Base-by-base conservation (phyloP, 2,329 filamentous ascomycete genomes). In the Diplodia scrobiculata region DNA sequence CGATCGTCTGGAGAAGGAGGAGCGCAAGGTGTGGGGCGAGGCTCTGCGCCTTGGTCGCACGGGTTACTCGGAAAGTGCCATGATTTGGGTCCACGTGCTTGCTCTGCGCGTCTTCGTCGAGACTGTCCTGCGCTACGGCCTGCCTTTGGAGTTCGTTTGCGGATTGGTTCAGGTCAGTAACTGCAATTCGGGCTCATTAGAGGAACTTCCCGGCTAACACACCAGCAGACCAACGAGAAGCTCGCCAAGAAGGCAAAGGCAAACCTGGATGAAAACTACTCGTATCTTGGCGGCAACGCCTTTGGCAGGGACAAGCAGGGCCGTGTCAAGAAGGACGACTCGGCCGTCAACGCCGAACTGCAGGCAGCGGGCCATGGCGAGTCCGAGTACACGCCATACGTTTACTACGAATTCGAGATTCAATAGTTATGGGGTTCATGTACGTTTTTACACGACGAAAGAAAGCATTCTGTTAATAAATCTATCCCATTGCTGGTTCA, bases 321-420 rank as follows among this genome's bases (percentile, higher is more conserved):
- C 29, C 88, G 91, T 70, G 88, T 95, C 71, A 90, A 90, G 74
- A 96, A 96, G 79, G 95, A 99, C 75, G 94, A 98, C 73, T 88
- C 89, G 14, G 83, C 87, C 32, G 79, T 91, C 74, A 88, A 90
- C 50, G 89, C 88, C 45, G 94, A 98, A 72, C 91, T 97, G 85
- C 91, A 92, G 48, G 89, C 90, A 2, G 89, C 89, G 3, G 90
- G 82, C 0, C 80, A 84, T 38, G 87, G 86, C 19, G 91, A 92
- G 67, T 84, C 86, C 17, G 92, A 97, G 77, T 99, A 98, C 81
- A 95, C 92, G 68, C 90, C 95, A 48, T 99, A 96, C 79, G 95
- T 98, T 75, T 97, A 93, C 82, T 99, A 98, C 80, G 91, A 97
- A 76, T 91, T 98, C 76, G 91, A 95, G 75, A 87, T 98, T 14